Percentiles rank a stretch among this genome's conserved stretches.
phyloP scores from a whole-genome alignment of 345 rosid genomes.

The Iberis pinnata region DNA sequence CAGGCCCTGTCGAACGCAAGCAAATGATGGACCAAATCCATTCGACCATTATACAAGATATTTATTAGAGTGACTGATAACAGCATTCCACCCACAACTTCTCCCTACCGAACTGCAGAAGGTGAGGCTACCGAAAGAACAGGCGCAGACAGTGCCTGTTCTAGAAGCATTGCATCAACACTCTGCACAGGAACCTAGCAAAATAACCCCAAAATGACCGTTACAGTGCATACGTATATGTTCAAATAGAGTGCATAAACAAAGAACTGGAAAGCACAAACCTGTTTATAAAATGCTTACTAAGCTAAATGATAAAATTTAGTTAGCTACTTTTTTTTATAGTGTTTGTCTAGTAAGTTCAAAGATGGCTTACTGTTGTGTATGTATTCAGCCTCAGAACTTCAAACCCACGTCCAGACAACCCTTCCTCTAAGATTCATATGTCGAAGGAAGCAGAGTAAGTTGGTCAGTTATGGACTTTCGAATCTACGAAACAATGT shows the following conservation, averaged over 20 bases:
- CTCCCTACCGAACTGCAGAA: constrained; percentile 68
- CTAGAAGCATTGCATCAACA: constrained; percentile 52
- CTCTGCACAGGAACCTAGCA: constrained; percentile 61
- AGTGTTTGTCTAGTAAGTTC: too few relatives aligned
- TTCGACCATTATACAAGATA: too few relatives aligned
- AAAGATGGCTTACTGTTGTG: constrained; percentile 63
- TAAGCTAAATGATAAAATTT: too few relatives aligned
- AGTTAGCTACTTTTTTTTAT: too few relatives aligned
- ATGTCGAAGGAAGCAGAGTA: constrained; percentile 19
- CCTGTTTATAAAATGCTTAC: too few relatives aligned
- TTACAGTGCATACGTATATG: too few relatives aligned
- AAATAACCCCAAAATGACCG: too few relatives aligned
- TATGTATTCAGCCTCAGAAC: constrained; percentile 87
- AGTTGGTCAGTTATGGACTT: constrained; percentile 16
- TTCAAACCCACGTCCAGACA: constrained; percentile 80
- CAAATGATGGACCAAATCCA: constrained; percentile 16
- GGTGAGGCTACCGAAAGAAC: constrained; percentile 93
- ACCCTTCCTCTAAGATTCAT: constrained; percentile 66
- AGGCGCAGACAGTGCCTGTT: constrained; percentile 62
- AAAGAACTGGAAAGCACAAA: too few relatives aligned
- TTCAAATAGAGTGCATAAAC: too few relatives aligned
- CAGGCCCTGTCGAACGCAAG: constrained; percentile 74
- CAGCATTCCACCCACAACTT: too few relatives aligned
- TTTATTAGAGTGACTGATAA: too few relatives aligned
- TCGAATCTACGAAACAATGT: neutral